Evolutionary conservation across 495 filamentous ascomycete genomes (phyloP).

Genomic region (Niebla homalea): DNA sequence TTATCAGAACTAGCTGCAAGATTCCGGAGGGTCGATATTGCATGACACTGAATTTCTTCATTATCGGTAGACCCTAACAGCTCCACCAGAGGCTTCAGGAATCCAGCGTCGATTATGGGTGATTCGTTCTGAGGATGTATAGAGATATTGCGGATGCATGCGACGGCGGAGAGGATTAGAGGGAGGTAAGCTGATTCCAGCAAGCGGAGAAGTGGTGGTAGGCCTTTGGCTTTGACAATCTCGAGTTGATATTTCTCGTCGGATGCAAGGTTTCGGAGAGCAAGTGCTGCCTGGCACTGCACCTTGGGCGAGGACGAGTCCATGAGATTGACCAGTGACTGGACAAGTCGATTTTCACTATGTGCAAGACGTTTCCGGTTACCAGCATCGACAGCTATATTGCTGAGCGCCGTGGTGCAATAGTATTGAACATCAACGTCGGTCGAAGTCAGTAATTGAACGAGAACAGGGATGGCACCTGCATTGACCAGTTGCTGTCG

Average conservation of each 20-base stretch:
- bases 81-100: conserved; percentile 84
- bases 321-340: conserved; percentile 90
- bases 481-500: conserved; percentile 93
- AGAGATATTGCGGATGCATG: conserved; percentile 96
- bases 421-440: conserved; percentile 99
- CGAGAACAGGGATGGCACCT: conserved; percentile 89
- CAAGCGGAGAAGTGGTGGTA: conserved; percentile 71
- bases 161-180: conserved; percentile 90
- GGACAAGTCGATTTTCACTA: conserved; percentile 76
- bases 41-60: conserved; percentile 97
- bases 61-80: conserved; percentile 90
- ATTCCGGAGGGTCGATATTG: conserved; percentile 92
- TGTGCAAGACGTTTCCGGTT: conserved; percentile 85
- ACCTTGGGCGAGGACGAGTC: conserved; percentile 95
- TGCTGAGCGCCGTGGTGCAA: conserved; percentile 95
- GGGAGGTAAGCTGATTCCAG: conserved; percentile 91
- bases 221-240: conserved; percentile 78
- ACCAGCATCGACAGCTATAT: conserved; percentile 86
- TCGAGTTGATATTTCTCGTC: conserved; percentile 98
- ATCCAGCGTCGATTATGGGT: conserved; percentile 97
- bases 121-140: conserved; percentile 98
- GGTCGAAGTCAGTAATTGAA: conserved; percentile 77
- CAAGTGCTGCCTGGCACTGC: conserved; percentile 91
- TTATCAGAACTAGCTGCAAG: conserved; percentile 91
- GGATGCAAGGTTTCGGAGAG: conserved; percentile 87